phyloP scores from a whole-genome alignment of 805 yeast species.

The Hanseniaspora occidentalis region DNA sequence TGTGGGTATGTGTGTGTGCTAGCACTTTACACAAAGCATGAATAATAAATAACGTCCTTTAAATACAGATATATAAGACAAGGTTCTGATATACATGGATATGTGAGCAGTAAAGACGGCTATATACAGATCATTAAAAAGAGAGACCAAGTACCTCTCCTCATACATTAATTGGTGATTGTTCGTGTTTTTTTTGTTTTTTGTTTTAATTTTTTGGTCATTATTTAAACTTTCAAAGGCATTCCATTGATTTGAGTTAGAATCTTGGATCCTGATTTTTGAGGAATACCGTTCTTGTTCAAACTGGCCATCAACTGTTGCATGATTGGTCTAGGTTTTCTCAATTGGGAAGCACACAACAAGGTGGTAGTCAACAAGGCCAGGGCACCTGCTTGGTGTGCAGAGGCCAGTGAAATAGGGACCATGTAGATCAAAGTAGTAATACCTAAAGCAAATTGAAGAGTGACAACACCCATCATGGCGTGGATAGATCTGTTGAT shows the following conservation, averaged over 20 bases:
- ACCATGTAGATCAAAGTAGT: constrained; percentile 76
- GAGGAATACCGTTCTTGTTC: constrained; percentile 7
- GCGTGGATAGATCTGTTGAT: constrained; percentile 48
- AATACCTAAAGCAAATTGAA: constrained; percentile 82
- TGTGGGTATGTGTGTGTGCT: no score
- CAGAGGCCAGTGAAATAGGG: constrained; percentile 85
- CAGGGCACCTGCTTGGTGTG: constrained; percentile 95
- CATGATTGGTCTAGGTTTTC: constrained; percentile 40
- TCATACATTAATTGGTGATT: no score
- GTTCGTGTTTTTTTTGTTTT: neutral
- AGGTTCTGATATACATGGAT: no score
- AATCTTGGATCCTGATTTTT: neutral
- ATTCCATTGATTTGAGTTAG: neutral
- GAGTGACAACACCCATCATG: constrained; percentile 69
- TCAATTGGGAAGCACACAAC: constrained; percentile 42
- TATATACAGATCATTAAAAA: no score
- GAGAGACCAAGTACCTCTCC: no score
- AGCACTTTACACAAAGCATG: no score
- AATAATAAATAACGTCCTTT: no score
- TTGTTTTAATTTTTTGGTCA: constrained; percentile 1
- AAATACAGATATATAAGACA: no score
- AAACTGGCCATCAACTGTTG: constrained; percentile 26
- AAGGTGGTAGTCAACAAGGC: constrained; percentile 76
- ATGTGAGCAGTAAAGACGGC: no score
- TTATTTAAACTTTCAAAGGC: constrained; percentile 14